phyloP scores from a whole-genome alignment of 164 flowering plant genomes.

The Tetracentron sinense region DNA sequence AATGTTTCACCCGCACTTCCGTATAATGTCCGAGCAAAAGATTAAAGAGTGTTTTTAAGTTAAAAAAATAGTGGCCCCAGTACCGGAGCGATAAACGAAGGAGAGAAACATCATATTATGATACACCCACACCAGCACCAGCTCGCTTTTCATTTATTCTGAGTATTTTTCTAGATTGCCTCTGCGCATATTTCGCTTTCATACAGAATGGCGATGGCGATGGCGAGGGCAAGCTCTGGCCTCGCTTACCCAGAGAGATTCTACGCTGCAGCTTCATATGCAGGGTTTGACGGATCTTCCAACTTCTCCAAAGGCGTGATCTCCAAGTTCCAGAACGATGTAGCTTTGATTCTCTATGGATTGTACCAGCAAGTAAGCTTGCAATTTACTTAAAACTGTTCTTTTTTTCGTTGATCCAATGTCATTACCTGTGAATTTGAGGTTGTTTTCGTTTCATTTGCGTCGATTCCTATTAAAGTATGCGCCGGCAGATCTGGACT shows the following conservation, averaged over 20 bases:
- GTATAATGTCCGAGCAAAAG: too few species aligned
- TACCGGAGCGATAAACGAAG: too few species aligned
- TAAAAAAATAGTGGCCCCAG: too few species aligned
- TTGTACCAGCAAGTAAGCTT: constrained; percentile 74
- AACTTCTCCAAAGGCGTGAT: constrained; percentile 35
- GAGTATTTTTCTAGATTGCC: too few species aligned
- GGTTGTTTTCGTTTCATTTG: not conserved
- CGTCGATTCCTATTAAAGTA: constrained; percentile 7
- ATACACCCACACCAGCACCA: too few species aligned
- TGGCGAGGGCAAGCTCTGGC: constrained; percentile 85
- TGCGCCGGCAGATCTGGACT: constrained; percentile 16
- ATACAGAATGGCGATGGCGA: constrained; percentile 56
- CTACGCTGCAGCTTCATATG: constrained; percentile 91
- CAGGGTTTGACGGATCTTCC: constrained; percentile 81
- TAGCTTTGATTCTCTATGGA: constrained; percentile 83
- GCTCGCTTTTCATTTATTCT: constrained; percentile 2
- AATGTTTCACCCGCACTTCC: too few species aligned
- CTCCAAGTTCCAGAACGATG: constrained; percentile 69
- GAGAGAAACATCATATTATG: too few species aligned
- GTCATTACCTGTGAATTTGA: not conserved
- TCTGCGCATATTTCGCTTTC: too few species aligned
- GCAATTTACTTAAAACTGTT: not conserved
- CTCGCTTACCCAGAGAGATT: constrained; percentile 92
- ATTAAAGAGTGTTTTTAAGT: too few species aligned
- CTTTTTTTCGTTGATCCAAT: constrained; percentile 1